Conservation (phyloP, 1,139 yeast genomes). For the Kurtzmaniella natalensis region DNA sequence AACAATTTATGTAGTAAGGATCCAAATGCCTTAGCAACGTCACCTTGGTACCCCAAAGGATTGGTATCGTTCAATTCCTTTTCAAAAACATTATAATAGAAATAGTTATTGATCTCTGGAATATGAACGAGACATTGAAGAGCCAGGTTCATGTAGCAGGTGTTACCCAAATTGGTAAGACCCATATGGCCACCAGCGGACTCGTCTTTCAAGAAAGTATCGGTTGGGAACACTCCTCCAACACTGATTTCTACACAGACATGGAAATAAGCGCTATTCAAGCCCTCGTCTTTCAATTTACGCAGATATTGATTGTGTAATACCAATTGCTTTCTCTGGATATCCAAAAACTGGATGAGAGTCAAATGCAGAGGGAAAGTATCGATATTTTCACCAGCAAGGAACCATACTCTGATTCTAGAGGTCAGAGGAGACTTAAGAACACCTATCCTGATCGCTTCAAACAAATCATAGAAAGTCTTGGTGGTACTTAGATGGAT, state of each 20-base stretch:
- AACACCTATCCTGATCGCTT: constrained; percentile 18
- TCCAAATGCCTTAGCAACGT: constrained; percentile 74
- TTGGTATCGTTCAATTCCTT: constrained; percentile 69
- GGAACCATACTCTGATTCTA: constrained; percentile 38
- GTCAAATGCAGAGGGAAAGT: constrained; percentile 22
- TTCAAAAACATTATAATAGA: constrained; percentile 56
- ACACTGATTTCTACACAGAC: constrained; percentile 22
- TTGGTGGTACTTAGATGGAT: constrained; percentile 26
- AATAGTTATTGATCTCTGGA: constrained; percentile 78
- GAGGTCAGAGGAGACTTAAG: constrained; percentile 16
- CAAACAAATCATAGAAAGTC: constrained; percentile 32
- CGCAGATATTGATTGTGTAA: constrained; percentile 19
- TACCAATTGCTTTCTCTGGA: constrained; percentile 28
- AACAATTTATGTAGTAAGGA: constrained; percentile 58
- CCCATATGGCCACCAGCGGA: constrained; percentile 48
- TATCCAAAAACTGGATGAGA: constrained; percentile 24
- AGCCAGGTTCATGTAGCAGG: constrained; percentile 97
- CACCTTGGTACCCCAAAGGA: constrained; percentile 83
- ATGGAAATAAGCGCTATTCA: constrained; percentile 24
- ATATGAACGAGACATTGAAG: constrained; percentile 85
- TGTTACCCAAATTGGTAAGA: constrained; percentile 79
- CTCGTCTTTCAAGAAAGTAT: constrained; percentile 10
- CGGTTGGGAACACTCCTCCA: constrained; percentile 23
- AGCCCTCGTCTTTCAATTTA: constrained; percentile 30
- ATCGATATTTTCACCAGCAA: constrained; percentile 21